Evolutionary conservation across 2,329 filamentous ascomycete genomes (phyloP), one percentile per base, ranked within the genome.

Genomic region (Ceratocystis ficicola): DNA sequence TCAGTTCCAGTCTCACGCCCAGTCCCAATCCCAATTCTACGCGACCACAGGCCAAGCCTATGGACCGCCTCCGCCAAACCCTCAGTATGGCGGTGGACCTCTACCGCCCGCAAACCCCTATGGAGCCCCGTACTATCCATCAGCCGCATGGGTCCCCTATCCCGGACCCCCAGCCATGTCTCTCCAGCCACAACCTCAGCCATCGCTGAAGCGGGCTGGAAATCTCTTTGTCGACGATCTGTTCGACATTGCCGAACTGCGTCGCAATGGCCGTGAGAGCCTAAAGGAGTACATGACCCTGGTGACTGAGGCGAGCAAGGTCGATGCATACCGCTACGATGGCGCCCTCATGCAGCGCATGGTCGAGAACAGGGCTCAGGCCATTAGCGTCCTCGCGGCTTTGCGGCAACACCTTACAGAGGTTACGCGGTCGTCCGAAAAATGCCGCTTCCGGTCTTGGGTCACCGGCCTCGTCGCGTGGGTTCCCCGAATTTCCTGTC

Each of bases 401-500:
- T 63, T 67, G 59, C 55, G 62, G 22, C 36, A 65, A 30, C 41
- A 67, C 30, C 59, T 67, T 22, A 50, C 22, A 41, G 63, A 67
- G 36, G 66, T 67, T 15, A 41, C 65, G 57, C 44, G 32, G 46
- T 65, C 63, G 41, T 67, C 66, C 3, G 66, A 67, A 57, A 67
- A 67, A 46, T 67, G 66, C 55, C 66, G 66, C 36, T 67, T 63
- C 63, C 66, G 66, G 28, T 65, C 66, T 15, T 67, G 66, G 66
- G 57, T 67, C 59, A 65, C 63, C 59, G 66, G 66, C 28, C 66
- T 67, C 32, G 66, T 67, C 52, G 66, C 63, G 66, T 67, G 66
- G 66, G 66, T 67, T 61, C 66, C 66, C 66, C 59, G 63, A 62
- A 55, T 67, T 48, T 67, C 63, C 44, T 64, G 63, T 65, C 60